phyloP scores from a whole-genome alignment of 208 protist genomes.

The Trichomonas vaginalis region DNA sequence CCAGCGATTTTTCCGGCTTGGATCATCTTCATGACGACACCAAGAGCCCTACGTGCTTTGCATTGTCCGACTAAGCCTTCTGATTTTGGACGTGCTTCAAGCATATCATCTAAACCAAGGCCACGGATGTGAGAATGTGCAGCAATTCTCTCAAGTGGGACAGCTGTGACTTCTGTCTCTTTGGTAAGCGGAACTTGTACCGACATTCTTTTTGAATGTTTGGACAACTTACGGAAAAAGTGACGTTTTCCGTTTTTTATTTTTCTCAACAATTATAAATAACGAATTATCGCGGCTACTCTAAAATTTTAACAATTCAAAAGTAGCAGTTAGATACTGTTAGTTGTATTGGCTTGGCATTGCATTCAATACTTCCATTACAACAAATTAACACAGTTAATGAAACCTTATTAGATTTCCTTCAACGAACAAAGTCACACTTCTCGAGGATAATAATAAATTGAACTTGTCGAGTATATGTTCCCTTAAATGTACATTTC shows the following conservation, averaged over 20 bases:
- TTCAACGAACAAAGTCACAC: no score
- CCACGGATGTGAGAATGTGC: constrained; percentile 99
- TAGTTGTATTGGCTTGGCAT: no score
- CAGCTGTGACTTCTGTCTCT: constrained; percentile 6
- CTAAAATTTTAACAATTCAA: no score
- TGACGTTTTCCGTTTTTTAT: not conserved
- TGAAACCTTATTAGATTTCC: no score
- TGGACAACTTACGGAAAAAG: not conserved
- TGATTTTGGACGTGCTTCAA: constrained; percentile 64
- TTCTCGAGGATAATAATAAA: no score
- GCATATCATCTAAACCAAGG: constrained; percentile 88
- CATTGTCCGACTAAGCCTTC: constrained; percentile 93
- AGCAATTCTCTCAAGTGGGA: constrained; percentile 29
- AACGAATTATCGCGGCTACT: not conserved
- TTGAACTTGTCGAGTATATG: no score
- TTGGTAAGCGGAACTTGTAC: not conserved
- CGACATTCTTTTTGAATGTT: not conserved
- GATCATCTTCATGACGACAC: constrained; percentile 82
- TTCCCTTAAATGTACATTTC: no score
- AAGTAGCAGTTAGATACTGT: no score
- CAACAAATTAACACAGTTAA: no score
- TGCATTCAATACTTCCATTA: no score
- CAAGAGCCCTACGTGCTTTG: constrained; percentile 60
- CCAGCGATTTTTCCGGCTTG: constrained; percentile 94
- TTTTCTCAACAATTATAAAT: not conserved